Conservation (phyloP, 225 moss, liverwort and hornwort genomes). For the Polytrichum formosum region DNA sequence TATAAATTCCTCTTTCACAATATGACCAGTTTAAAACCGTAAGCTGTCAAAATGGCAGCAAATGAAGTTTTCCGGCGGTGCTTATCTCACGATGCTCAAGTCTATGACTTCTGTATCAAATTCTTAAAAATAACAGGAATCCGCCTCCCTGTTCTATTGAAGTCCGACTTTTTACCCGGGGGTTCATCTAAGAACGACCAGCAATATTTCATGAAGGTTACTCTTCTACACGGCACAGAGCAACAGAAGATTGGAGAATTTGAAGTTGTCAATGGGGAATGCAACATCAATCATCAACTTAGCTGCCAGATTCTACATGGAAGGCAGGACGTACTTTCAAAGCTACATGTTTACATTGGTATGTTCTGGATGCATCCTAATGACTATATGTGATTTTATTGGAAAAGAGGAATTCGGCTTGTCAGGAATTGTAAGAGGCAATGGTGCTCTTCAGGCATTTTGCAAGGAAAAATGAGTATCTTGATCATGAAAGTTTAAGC, state of each 20-base stretch:
- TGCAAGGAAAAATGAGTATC: no score
- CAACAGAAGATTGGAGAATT: slow-evolving; percentile 77
- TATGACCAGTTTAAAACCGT: slow-evolving; percentile 19
- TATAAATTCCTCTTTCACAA: not conserved
- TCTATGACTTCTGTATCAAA: slow-evolving; percentile 62
- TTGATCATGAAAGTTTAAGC: no score
- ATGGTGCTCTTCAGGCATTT: no score
- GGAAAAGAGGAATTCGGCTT: no score
- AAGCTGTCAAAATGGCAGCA: slow-evolving; percentile 35
- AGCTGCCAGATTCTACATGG: slow-evolving; percentile 51
- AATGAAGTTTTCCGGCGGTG: slow-evolving; percentile 14
- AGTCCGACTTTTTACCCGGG: slow-evolving; percentile 29
- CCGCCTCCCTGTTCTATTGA: slow-evolving; percentile 31
- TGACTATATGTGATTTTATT: not conserved
- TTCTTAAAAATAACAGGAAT: slow-evolving; percentile 68
- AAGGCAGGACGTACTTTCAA: slow-evolving; percentile 35
- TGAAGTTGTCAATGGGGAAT: slow-evolving; percentile 55
- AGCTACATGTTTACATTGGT: slow-evolving; percentile 93
- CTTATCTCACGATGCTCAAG: slow-evolving; percentile 23
- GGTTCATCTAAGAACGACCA: slow-evolving; percentile 27
- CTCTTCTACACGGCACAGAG: slow-evolving; percentile 71
- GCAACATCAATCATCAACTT: slow-evolving; percentile 66
- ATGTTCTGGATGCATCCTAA: slow-evolving; percentile 9
- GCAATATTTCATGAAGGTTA: slow-evolving; percentile 61
- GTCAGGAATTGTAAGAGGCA: no score